A percentile compares a stretch with the other conserved stretches of the same genome.
phyloP scores from a whole-genome alignment of 2,329 filamentous ascomycete species.

The Ascocoryne sarcoides region DNA sequence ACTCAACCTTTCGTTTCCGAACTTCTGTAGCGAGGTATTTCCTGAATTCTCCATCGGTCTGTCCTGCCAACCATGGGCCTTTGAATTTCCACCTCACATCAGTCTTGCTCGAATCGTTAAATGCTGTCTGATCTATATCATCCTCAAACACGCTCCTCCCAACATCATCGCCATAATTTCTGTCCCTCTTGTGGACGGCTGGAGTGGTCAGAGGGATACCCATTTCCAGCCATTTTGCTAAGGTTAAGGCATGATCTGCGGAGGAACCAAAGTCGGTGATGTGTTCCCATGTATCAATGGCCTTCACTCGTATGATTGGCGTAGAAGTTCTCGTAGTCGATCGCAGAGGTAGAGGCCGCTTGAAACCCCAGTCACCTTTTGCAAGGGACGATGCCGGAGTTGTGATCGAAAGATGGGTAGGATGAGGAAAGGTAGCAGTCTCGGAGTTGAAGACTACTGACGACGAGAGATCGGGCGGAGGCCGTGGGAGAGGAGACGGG shows the following conservation, averaged over 20 bases:
- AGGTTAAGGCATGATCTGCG: constrained; percentile 68
- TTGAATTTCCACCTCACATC: constrained; percentile 54
- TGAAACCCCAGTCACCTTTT: constrained; percentile 87
- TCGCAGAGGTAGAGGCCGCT: constrained; percentile 70
- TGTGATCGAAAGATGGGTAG: constrained; percentile 75
- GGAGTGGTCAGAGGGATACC: constrained; percentile 59
- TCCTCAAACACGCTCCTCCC: constrained; percentile 51
- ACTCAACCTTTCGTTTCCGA: constrained; percentile 43
- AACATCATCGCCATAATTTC: not conserved
- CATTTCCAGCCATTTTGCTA: constrained; percentile 82
- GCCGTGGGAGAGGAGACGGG: constrained; percentile 62
- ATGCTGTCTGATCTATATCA: constrained; percentile 35
- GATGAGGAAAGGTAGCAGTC: constrained; percentile 66
- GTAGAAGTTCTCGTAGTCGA: constrained; percentile 63
- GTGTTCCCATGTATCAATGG: constrained; percentile 77
- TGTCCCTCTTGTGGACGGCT: constrained; percentile 8
- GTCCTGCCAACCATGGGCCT: constrained; percentile 57
- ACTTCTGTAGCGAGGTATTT: constrained; percentile 46
- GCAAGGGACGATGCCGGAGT: constrained; percentile 64
- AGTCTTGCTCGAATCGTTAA: constrained; percentile 10
- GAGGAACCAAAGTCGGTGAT: constrained; percentile 84
- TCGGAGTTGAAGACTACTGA: constrained; percentile 46
- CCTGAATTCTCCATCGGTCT: constrained; percentile 52
- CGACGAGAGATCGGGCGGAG: constrained; percentile 41
- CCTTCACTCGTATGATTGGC: constrained; percentile 67